These are phyloP conservation scores for Neofusicoccum cordaticola DNA, from an alignment of 2,329 filamentous ascomycete genomes.

Conservation along the genomic window DNA sequence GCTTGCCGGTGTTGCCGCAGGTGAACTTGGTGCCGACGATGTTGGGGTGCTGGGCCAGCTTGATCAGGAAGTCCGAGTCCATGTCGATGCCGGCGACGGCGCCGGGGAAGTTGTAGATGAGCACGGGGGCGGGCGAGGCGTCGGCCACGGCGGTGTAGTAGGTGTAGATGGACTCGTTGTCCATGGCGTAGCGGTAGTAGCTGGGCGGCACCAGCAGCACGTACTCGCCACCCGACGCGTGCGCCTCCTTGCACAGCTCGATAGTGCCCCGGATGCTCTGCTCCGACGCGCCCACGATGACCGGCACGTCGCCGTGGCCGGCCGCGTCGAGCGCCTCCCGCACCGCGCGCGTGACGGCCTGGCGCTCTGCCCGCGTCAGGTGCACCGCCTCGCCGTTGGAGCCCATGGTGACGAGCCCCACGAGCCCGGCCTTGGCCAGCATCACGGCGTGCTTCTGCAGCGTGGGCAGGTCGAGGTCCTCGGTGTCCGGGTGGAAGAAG, in stretches of 20 bases:
- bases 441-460: constrained; percentile 80
- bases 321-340: constrained; percentile 79
- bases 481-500: constrained; percentile 80
- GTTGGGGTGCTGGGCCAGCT: constrained; percentile 75
- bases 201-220: constrained; percentile 75
- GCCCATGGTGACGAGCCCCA: constrained; percentile 81
- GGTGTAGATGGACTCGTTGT: constrained; percentile 68
- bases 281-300: constrained; percentile 79
- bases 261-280: constrained; percentile 80
- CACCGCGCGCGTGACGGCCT: constrained; percentile 71
- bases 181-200: constrained; percentile 77
- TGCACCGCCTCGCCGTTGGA: constrained; percentile 90
- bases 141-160: constrained; percentile 77
- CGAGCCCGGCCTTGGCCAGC: constrained; percentile 72
- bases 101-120: constrained; percentile 89
- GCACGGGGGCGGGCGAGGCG: constrained; percentile 69
- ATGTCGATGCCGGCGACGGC: constrained; percentile 85
- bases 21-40: constrained; percentile 90
- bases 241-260: constrained; percentile 65
- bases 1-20: constrained; percentile 84
- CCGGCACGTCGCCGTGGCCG: constrained; percentile 70
- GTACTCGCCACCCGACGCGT: constrained; percentile 72
- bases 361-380: constrained; percentile 74
- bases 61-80: constrained; percentile 83
- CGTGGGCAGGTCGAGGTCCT: constrained; percentile 76